phyloP scores from a whole-genome alignment of 192 early-diverging fungal species.

The Coemansia sp. region DNA sequence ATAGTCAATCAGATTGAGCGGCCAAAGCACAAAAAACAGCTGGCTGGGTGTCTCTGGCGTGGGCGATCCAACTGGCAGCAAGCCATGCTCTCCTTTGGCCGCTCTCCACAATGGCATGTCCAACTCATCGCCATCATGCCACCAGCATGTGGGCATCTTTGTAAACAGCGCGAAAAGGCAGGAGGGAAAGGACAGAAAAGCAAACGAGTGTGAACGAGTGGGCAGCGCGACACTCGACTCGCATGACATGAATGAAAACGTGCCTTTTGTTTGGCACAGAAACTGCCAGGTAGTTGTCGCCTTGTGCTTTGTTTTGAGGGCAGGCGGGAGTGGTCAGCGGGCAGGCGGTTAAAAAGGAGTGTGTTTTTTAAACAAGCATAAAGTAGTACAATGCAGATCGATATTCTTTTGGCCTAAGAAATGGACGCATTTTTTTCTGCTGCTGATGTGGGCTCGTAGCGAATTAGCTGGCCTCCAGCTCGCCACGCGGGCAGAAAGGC shows the following conservation, averaged over 20 bases:
- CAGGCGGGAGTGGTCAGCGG: background rate
- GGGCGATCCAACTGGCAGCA: constrained; percentile 2
- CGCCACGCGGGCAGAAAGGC: background rate
- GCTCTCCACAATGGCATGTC: background rate
- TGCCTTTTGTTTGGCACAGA: background rate
- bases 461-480: background rate
- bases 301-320: background rate
- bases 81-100: background rate
- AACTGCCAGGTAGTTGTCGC: background rate
- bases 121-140: no score
- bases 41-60: background rate
- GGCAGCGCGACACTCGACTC: background rate
- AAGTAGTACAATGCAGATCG: background rate
- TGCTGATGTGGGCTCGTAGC: background rate
- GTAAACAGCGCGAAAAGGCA: background rate
- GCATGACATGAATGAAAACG: background rate
- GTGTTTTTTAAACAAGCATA: background rate
- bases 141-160: background rate
- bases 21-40: background rate
- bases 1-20: background rate
- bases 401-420: background rate
- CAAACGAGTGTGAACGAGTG: background rate
- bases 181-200: background rate
- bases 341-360: background rate
- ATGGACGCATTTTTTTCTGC: background rate